Conservation (phyloP, 148 eudicot species). For the Rhododendron vialii region DNA sequence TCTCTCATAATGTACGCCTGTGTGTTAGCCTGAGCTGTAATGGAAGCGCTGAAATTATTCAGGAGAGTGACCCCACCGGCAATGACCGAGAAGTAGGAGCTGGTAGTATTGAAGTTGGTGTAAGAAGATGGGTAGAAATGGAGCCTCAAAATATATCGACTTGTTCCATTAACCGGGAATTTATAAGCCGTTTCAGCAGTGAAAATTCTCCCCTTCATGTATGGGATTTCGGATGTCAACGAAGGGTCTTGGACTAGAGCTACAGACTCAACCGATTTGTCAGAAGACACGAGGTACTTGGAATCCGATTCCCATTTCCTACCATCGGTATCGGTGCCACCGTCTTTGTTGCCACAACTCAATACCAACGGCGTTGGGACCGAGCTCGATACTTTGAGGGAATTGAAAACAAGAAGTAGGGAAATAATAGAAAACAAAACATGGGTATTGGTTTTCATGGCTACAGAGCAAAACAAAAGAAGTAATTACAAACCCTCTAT, state of each 20-base stretch:
- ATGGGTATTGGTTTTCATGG: conserved; percentile 12
- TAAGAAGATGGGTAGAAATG: conserved; percentile 71
- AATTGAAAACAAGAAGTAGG: background rate
- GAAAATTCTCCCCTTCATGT: conserved; percentile 64
- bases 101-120: conserved; percentile 30
- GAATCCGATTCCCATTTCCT: conserved; percentile 61
- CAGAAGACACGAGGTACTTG: conserved; percentile 32
- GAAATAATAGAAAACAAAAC: background rate
- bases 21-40: conserved; percentile 56
- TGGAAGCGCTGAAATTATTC: conserved; percentile 60
- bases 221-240: conserved; percentile 58
- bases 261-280: conserved; percentile 21
- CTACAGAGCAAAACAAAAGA: background rate
- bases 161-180: conserved; percentile 34
- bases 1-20: conserved; percentile 73
- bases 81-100: conserved; percentile 52
- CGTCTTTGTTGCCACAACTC: conserved; percentile 40
- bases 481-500: background rate
- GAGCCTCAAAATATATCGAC: conserved; percentile 44
- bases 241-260: conserved; percentile 67
- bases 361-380: conserved; percentile 9
- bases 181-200: conserved; percentile 42
- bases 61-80: conserved; percentile 53
- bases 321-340: conserved; percentile 47
- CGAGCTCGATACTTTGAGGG: background rate